Base-by-base conservation (phyloP, 2,329 filamentous ascomycete genomes). In the Claviceps pusilla region DNA sequence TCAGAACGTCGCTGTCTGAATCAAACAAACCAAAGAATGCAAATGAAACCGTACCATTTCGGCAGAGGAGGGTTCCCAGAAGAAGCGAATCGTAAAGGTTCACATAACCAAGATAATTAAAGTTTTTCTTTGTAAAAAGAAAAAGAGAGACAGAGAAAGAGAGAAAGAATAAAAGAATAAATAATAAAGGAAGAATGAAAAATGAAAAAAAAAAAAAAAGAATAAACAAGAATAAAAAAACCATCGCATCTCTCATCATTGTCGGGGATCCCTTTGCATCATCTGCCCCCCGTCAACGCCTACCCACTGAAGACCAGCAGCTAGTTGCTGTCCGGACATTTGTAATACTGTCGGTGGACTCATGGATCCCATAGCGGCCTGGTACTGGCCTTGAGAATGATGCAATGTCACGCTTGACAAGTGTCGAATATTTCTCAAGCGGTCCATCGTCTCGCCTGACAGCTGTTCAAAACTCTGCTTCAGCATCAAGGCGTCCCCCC, bases 401-500 rank as follows among this genome's bases (percentile, higher is more conserved):
- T 66, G 63, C 49, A 65, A 57, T 14, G 59, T 46, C 29, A 60
- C 57, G 54, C 59, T 62, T 39, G 68, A 65, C 59, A 69, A 59
- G 46, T 66, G 64, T 50, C 64, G 66, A 29, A 71, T 69, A 41
- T 68, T 66, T 58, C 63, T 66, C 14, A 82, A 65, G 3, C 70
- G 66, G 3, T 73, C 68, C 29, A 74, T 58, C 5, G 75, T 68
- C 48, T 73, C 69, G 35, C 65, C 67, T 4, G 73, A 80, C 12
- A 73, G 71, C 50, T 64, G 63, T 57, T 80, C 75, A 59, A 83
- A 83, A 43, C 69, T 76, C 43, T 71, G 67, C 57, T 73, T 71
- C n/a, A 83, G 69, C 56, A 73, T 71, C 39, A 73, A 68, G 2
- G 78, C 76, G 56, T 81, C 73, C 3, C 75, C 74, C 81, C 81